Evolutionary conservation across 768 basidiomycete genomes (phyloP), one percentile per base, ranked within the genome.

Genomic region (Mycena sanguinolenta): DNA sequence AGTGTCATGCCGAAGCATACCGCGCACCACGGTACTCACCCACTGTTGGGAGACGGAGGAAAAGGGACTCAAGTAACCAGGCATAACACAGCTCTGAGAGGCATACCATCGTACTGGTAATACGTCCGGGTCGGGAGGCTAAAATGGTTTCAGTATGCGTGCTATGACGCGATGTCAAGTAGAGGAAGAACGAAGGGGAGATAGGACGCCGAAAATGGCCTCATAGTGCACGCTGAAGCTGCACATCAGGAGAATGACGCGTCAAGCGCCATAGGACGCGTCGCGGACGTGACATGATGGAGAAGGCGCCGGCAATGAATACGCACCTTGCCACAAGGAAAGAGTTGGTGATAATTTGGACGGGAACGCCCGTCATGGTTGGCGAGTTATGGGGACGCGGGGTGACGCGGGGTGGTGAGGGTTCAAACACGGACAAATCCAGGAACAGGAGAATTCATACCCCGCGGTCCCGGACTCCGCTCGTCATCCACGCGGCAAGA

Each of bases 91-190:
- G 44, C n/a, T n/a, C n/a, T n/a, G n/a, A 46, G 44, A 46, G 10
- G 39, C 74, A 55, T 53, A 73, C 74, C 34, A 12, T 73, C 69
- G n/a, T 75, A 73, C 21, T 75, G 74, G 16, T 50, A 63, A 17
- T 68, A 75, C 0, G 66, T 63, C 2, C 44, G 53, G 0, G 66
- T 68, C 0, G 74, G 74, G 1, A 75, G 61, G 13, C 74, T 75
- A 44, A 3, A 63, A 23, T 6, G 17, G n/a, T 58, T 5, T 58
- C 39, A 65, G 54, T 39, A 39, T 58, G 27, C 16, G n/a, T n/a
- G n/a, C n/a, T n/a, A n/a, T n/a, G n/a, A n/a, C n/a, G n/a, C n/a
- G n/a, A 36, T 63, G 27, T 63, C 49, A 50, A 52, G 21, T 3
- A 39, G 5, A 38, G 13, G 39, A 42, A 27, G 27, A 59, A 30